phyloP scores from a whole-genome alignment of 257 asterid species.

The Prunella vulgaris region DNA sequence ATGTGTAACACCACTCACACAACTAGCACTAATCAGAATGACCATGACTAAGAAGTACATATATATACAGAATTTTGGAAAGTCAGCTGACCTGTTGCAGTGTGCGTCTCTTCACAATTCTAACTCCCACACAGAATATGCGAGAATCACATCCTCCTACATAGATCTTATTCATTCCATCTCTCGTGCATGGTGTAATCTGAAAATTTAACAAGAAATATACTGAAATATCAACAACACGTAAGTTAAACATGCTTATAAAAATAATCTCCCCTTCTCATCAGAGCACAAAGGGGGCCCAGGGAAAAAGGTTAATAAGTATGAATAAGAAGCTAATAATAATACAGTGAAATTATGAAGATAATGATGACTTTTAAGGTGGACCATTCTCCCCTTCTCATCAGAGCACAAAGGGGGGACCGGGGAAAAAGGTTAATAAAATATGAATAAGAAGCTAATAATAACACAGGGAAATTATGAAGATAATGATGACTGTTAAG shows the following conservation, averaged over 20 bases:
- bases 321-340: not conserved
- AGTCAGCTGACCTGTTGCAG: slow-evolving; percentile 61
- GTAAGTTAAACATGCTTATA: not conserved
- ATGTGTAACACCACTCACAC: not conserved
- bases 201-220: slow-evolving; percentile 36
- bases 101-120: slow-evolving; percentile 88
- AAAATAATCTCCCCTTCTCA: not conserved
- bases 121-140: slow-evolving; percentile 81
- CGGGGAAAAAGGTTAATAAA: not conserved
- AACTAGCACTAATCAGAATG: slow-evolving; percentile 7
- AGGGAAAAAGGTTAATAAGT: not conserved
- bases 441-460: not conserved
- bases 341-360: not conserved
- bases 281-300: not conserved
- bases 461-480: not conserved
- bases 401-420: not conserved
- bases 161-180: slow-evolving; percentile 83
- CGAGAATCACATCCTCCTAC: slow-evolving; percentile 92
- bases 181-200: slow-evolving; percentile 89
- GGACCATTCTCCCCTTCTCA: not conserved
- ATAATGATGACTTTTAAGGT: not conserved
- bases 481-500: not conserved
- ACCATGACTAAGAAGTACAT: not conserved
- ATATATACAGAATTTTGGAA: slow-evolving; percentile 7
- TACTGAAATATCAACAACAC: slow-evolving; percentile 38